phyloP scores from a whole-genome alignment of 2,329 filamentous ascomycete genomes.

The Macrophomina tecta region DNA sequence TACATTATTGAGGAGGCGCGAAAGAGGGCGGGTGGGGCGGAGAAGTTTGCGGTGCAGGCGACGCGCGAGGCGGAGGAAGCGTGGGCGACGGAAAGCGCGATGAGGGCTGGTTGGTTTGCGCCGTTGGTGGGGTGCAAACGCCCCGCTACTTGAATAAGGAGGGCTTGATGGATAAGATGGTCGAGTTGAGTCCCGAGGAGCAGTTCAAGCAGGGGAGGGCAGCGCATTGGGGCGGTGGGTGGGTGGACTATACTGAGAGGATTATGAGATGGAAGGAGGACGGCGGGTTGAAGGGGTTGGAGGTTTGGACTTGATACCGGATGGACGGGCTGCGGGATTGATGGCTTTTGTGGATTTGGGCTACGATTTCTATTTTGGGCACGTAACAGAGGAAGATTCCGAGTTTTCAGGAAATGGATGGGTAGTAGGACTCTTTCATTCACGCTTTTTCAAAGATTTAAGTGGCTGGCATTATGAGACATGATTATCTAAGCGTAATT shows the following conservation, averaged over 20 bases:
- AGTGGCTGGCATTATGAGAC: too few relatives aligned
- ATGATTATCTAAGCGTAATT: too few relatives aligned
- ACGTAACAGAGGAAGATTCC: too few relatives aligned
- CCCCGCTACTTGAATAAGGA: slow-evolving; percentile 10
- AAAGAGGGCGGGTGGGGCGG: background rate
- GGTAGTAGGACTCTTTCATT: too few relatives aligned
- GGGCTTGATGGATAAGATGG: background rate
- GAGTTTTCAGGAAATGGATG: too few relatives aligned
- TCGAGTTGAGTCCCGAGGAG: background rate
- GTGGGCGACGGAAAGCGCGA: background rate
- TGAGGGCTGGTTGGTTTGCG: background rate
- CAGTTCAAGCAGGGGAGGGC: background rate
- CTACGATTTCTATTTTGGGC: too few relatives aligned
- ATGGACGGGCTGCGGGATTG: too few relatives aligned
- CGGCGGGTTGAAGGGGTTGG: background rate
- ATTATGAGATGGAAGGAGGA: background rate
- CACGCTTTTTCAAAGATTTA: too few relatives aligned
- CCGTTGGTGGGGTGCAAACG: background rate
- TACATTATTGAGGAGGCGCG: background rate
- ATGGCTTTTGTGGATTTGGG: too few relatives aligned
- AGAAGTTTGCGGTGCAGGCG: background rate
- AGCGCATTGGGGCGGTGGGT: background rate
- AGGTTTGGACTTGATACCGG: background rate
- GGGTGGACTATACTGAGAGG: background rate
- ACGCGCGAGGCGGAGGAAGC: background rate